These are phyloP conservation scores for Polygonum aviculare DNA, from an alignment of 148 eudicot species.

Conservation along the genomic window DNA sequence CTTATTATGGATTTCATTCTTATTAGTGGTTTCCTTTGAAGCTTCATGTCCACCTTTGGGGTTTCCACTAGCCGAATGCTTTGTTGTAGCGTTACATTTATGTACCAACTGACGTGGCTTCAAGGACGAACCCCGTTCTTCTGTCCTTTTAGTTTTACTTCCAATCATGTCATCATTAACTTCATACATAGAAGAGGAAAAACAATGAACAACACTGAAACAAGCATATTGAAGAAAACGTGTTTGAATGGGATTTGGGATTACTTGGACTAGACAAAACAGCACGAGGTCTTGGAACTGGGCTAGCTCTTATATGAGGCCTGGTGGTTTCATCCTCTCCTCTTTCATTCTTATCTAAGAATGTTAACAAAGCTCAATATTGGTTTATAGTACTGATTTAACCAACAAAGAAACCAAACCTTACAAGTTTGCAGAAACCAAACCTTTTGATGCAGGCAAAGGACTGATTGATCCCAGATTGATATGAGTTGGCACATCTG, in stretches of 20 bases:
- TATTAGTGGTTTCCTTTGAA: not conserved
- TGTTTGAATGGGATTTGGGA: not conserved
- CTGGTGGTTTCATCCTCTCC: not conserved
- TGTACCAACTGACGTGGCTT: not conserved
- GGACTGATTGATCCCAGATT: not conserved
- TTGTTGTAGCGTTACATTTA: not conserved
- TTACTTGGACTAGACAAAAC: constrained; percentile 7
- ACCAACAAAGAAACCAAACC: not conserved
- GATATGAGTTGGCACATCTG: not conserved
- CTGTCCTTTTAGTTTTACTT: not conserved
- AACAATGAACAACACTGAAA: not conserved
- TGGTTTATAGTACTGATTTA: not conserved
- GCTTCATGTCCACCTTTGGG: not conserved
- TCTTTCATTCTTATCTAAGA: not conserved
- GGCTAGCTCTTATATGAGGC: not conserved
- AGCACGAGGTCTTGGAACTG: not conserved
- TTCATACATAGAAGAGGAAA: not conserved
- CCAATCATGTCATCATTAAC: not conserved
- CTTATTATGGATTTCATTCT: not conserved
- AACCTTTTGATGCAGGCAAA: not conserved
- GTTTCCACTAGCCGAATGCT: not conserved
- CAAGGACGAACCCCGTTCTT: not conserved
- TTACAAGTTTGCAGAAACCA: not conserved
- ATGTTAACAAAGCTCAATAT: not conserved
- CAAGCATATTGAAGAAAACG: not conserved